phyloP scores from a whole-genome alignment of 2,329 filamentous ascomycete genomes.

The Fusarium temperatum region DNA sequence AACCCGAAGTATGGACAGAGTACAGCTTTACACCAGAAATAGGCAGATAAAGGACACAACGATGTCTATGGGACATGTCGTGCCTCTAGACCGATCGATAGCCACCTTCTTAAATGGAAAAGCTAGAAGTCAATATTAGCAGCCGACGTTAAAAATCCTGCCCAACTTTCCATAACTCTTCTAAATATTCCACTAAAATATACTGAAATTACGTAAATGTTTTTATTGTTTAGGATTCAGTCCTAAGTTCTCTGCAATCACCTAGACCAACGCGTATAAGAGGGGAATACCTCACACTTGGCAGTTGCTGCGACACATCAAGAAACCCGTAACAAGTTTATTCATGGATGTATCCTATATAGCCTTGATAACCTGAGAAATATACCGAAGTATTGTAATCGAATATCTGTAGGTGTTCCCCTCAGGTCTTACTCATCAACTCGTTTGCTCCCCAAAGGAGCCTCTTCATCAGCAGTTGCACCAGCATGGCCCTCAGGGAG shows the following conservation, averaged over 20 bases:
- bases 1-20: too few species aligned
- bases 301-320: background rate
- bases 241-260: too few species aligned
- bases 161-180: background rate
- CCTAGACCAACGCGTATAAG: background rate
- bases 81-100: background rate
- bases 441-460: constrained; percentile 27
- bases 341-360: background rate
- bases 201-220: background rate
- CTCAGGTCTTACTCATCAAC: constrained; percentile 15
- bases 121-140: background rate
- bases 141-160: too few species aligned
- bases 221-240: background rate
- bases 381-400: background rate
- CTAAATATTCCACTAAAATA: background rate
- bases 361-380: background rate
- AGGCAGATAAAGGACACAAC: background rate
- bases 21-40: too few species aligned
- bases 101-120: background rate
- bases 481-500: constrained; percentile 51
- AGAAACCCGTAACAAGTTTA: background rate
- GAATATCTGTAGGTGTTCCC: background rate
- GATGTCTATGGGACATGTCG: background rate
- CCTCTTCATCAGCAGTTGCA: constrained; percentile 34
- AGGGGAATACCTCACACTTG: background rate